Percentiles rank a stretch among this genome's conserved stretches.
Evolutionary conservation across 2,329 filamentous ascomycete genomes (phyloP).

Genomic region (Hymenoscyphus occultus): DNA sequence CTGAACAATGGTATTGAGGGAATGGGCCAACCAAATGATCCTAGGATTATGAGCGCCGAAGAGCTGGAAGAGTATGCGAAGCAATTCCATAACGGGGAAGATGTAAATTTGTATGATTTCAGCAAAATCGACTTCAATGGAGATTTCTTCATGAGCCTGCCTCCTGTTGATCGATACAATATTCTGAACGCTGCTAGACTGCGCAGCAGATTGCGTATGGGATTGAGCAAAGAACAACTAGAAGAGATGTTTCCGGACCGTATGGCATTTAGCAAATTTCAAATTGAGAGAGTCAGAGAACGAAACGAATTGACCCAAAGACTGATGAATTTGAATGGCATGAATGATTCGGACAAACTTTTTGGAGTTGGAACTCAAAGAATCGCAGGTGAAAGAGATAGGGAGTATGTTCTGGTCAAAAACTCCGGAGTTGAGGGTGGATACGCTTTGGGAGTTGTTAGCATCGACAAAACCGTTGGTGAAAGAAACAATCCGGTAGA

Average conservation of each 20-base stretch:
- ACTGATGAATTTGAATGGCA: conserved; percentile 90
- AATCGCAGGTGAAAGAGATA: conserved; percentile 79
- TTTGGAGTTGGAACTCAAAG: conserved; percentile 59
- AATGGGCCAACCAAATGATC: conserved; percentile 89
- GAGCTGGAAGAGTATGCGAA: conserved; percentile 91
- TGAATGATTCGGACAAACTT: conserved; percentile 73
- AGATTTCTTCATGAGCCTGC: conserved; percentile 89
- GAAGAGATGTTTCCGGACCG: conserved; percentile 96
- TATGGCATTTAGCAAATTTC: conserved; percentile 95
- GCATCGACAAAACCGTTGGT: conserved; percentile 75
- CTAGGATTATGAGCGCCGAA: conserved; percentile 92
- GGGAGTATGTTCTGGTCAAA: conserved; percentile 94
- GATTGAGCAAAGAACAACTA: conserved; percentile 91
- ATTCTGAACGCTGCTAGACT: conserved; percentile 92
- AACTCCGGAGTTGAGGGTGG: conserved; percentile 94
- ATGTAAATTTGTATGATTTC: conserved; percentile 91
- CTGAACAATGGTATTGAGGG: conserved; percentile 72
- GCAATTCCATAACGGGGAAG: conserved; percentile 89
- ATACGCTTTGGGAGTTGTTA: conserved; percentile 93
- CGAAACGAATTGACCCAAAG: conserved; percentile 92
- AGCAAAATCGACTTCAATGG: conserved; percentile 98
- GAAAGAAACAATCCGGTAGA: conserved; percentile 87
- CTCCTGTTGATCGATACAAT: conserved; percentile 89
- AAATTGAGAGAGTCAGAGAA: conserved; percentile 90
- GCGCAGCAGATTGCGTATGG: conserved; percentile 87